Base-by-base conservation (phyloP, 2,329 filamentous ascomycete genomes). In the Anthostomella pinea region DNA sequence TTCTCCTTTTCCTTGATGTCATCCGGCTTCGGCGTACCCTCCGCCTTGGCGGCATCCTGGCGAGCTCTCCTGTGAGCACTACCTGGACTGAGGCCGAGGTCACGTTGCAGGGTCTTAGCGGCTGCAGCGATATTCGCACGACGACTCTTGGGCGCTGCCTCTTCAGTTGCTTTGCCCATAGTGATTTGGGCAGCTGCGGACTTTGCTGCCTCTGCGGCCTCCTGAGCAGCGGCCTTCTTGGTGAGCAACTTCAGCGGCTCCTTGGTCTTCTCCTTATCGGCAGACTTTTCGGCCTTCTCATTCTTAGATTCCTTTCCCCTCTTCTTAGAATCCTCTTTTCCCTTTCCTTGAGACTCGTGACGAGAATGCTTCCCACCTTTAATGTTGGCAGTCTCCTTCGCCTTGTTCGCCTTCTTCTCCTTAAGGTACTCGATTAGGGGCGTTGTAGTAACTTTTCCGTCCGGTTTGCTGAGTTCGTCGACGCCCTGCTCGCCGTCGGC, bases 371-470 rank as follows among this genome's bases (percentile, higher is more conserved):
- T 83, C 18, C 69, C 67, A 28, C 65, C 67, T 53, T 77, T 77
- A 25, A 76, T 72, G 21, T 67, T 66, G 18, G 70, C 70, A 4
- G 64, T 59, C 38, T 83, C 79, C 51, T 81, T 82, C 14, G 60
- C 67, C 56, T 77, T 82, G 46, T 80, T 87, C 10, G 87, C 87
- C 66, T 95, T 96, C 67, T 94, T 95, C 61, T 96, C 90, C 48
- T 85, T 85, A 22, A 96, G 73, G 48, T 83, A 94, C 57, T 96
- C 88, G 35, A 97, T 86, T 34, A 98, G 66, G 0, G 93, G 93
- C 0, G 93, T 97, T 1, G 83, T 90, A 16, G 80, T 88, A 31
- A 86, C 73, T 54, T 87, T 85, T 22, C 61, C 45, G 33, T 76
- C 75, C 3, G 73, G 62, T 25, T 73, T 75, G 9, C 57, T 48